Percentiles rank a stretch among this genome's conserved stretches.
Evolutionary conservation across 164 flowering plant genomes (phyloP).

Genomic region (Dillenia suffruticosa): DNA sequence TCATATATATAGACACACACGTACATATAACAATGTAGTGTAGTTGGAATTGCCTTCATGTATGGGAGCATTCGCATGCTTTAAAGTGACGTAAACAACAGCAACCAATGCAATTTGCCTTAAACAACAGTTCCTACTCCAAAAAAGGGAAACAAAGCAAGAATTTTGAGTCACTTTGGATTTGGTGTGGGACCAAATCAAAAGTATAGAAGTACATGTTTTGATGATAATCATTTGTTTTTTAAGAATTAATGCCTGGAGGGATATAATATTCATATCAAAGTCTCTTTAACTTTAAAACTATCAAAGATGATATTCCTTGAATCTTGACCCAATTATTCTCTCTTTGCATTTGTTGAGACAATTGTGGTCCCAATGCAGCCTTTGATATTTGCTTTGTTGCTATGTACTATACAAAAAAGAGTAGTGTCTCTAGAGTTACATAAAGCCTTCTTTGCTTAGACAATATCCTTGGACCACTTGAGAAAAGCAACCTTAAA

Average conservation of each 20-base stretch:
- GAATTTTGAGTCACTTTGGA: conserved; percentile 1
- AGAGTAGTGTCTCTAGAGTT: conserved; percentile 7
- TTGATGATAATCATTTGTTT: neutral
- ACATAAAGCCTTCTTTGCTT: conserved; percentile 12
- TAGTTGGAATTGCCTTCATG: no score
- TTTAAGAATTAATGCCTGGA: conserved; percentile 11
- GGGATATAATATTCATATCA: conserved; percentile 2
- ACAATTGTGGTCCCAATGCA: conserved; percentile 8
- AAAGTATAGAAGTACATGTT: conserved; percentile 17
- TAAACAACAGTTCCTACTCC: neutral
- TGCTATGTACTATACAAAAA: conserved; percentile 5
- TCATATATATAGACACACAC: no score
- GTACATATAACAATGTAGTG: no score
- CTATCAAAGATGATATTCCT: conserved; percentile 15
- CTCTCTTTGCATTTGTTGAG: conserved; percentile 16
- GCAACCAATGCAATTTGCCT: neutral
- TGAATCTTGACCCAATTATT: conserved; percentile 19
- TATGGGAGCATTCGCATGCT: no score
- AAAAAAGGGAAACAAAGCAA: neutral
- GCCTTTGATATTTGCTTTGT: conserved; percentile 8
- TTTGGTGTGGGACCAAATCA: neutral
- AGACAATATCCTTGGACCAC: conserved; percentile 27
- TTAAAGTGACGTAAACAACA: no score
- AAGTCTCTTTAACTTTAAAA: conserved; percentile 1
- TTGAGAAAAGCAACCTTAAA: conserved; percentile 9